phyloP scores from a whole-genome alignment of 257 asterid genomes.

The Osmanthus fragrans region DNA sequence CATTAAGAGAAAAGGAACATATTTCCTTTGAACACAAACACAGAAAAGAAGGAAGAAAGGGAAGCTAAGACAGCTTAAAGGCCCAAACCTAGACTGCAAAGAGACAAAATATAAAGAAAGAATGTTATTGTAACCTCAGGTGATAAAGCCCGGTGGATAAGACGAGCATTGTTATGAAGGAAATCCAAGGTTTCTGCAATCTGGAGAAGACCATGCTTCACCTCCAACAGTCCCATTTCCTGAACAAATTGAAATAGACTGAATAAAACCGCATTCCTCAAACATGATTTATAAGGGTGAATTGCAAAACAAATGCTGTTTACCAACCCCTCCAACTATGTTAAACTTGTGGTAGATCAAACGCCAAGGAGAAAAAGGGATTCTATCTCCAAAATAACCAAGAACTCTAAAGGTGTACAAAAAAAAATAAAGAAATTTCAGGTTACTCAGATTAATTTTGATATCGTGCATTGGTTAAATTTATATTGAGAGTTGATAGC shows the following conservation, averaged over 20 bases:
- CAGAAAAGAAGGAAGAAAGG: neutral
- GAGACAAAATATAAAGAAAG: neutral
- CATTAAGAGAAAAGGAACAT: neutral
- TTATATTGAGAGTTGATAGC: neutral
- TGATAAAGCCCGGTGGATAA: constrained; percentile 83
- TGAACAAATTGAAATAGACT: constrained; percentile 34
- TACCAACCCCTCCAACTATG: constrained; percentile 19
- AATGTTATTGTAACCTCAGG: constrained; percentile 71
- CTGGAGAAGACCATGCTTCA: constrained; percentile 96
- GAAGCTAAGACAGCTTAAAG: constrained; percentile 4
- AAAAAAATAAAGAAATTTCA: neutral
- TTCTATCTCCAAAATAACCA: constrained; percentile 7
- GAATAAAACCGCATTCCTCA: constrained; percentile 5
- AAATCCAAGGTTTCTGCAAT: constrained; percentile 96
- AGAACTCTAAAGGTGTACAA: constrained; percentile 9
- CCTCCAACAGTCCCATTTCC: constrained; percentile 98
- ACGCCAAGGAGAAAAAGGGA: neutral
- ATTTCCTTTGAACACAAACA: neutral
- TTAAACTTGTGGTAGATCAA: constrained; percentile 1
- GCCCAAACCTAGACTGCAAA: constrained; percentile 6
- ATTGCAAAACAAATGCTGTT: neutral
- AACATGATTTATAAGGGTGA: neutral
- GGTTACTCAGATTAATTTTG: constrained; percentile 10
- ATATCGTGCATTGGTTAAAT: neutral
- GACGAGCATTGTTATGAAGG: constrained; percentile 92